Evolutionary conservation across 2,329 filamentous ascomycete genomes (phyloP), one percentile per base, ranked within the genome.

Genomic region (Aureobasidium sp.): DNA sequence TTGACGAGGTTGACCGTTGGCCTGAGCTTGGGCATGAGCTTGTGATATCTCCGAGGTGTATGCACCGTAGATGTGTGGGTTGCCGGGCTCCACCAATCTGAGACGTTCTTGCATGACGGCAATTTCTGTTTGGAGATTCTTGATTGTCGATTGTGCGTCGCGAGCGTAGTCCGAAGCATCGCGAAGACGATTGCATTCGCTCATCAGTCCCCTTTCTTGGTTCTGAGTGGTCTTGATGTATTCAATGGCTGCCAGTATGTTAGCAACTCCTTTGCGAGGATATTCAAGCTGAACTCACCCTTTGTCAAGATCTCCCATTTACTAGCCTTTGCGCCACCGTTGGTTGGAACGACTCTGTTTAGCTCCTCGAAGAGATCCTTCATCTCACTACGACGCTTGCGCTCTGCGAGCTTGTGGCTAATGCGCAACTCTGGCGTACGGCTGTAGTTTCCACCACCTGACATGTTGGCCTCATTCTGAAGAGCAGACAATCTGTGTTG

Each of bases 301-400:
- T 93, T 93, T 2, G 88, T 91, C 17, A 95, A 72, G 53, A 93
- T 91, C 68, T 95, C 90, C 90, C 90, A 95, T 68, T 95, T 95
- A 67, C 89, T 92, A 0, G 90, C 90, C 72, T 94, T 95, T 27
- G 87, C 88, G 1, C 90, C 90, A 17, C 90, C 84, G 68, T 90
- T 89, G 67, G 91, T 88, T 1, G 89, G 89, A 76, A 93, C 86
- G 40, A 91, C 79, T 66, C 89, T 86, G 67, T 90, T 84, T 9
- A 94, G 77, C 67, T 90, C 87, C 66, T 94, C 90, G 70, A 94
- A 94, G 0, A 94, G 76, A 69, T 90, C 87, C 76, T 94, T 94
- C 90, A 94, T 94, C 71, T 94, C 90, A 9, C 89, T 92, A 64
- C 90, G 80, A 42, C 90, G 83, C 76, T 94, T 94, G 40, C 90